phyloP scores from a whole-genome alignment of 1,139 yeast genomes.

The Candida dubliniensis region DNA sequence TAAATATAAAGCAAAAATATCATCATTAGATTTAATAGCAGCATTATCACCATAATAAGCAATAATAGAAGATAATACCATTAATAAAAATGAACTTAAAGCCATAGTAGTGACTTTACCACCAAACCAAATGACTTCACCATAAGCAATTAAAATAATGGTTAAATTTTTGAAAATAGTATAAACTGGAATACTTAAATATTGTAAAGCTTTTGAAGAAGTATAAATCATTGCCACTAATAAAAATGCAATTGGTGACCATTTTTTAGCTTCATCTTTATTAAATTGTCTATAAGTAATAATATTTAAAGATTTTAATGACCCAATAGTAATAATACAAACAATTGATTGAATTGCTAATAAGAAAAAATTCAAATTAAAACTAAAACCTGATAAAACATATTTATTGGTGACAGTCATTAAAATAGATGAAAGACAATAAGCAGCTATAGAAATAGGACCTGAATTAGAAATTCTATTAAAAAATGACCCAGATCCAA shows the following conservation, averaged over 20 bases:
- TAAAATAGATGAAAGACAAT: constrained; percentile 89
- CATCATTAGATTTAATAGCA: constrained; percentile 36
- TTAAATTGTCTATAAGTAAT: constrained; percentile 87
- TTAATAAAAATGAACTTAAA: constrained; percentile 78
- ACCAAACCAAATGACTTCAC: constrained; percentile 97
- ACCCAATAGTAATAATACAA: constrained; percentile 71
- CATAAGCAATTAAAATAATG: constrained; percentile 93
- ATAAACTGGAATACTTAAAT: constrained; percentile 88
- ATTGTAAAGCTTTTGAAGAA: constrained; percentile 91
- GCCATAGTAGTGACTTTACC: constrained; percentile 91
- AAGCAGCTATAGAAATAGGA: constrained; percentile 79
- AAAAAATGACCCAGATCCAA: constrained; percentile 13
- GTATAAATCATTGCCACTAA: constrained; percentile 95
- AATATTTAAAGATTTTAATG: constrained; percentile 69
- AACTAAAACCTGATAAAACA: constrained; percentile 77
- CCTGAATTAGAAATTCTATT: constrained; percentile 69
- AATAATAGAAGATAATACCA: constrained; percentile 90
- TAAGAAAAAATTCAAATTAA: constrained; percentile 89
- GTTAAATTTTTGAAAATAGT: constrained; percentile 98
- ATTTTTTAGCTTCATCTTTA: constrained; percentile 84
- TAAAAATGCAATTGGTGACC: constrained; percentile 90
- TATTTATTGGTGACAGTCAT: constrained; percentile 98
- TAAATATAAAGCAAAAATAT: constrained; percentile 53
- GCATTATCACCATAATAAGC: constrained; percentile 90
- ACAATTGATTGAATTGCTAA: constrained; percentile 80